phyloP scores from a whole-genome alignment of 495 filamentous ascomycete genomes.

The Xylaria bambusicola region DNA sequence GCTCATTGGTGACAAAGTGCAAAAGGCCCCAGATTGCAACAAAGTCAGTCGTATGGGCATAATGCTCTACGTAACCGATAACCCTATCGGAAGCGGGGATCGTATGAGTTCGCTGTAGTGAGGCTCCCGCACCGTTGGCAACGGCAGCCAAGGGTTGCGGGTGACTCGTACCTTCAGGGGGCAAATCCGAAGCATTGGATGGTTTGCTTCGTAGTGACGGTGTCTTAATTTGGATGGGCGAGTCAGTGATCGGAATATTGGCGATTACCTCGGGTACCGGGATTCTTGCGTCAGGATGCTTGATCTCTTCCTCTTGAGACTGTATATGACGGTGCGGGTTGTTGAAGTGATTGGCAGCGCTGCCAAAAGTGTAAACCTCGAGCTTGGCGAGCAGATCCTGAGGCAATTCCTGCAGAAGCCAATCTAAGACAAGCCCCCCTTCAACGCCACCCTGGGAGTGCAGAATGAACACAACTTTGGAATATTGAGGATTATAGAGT shows the following conservation, averaged over 20 bases:
- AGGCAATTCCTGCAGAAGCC: constrained; percentile 74
- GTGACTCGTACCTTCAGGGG: constrained; percentile 9
- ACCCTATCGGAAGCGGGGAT: constrained; percentile 40
- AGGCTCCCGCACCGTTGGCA: constrained; percentile 13
- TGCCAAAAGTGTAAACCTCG: constrained; percentile 86
- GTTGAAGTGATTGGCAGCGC: constrained; percentile 86
- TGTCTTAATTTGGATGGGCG: constrained; percentile 24
- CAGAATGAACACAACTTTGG: constrained; percentile 74
- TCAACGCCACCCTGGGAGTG: constrained; percentile 86
- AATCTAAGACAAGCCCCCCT: constrained; percentile 72
- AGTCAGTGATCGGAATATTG: constrained; percentile 27
- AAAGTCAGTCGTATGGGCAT: constrained; percentile 74
- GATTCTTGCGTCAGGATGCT: constrained; percentile 17
- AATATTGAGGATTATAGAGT: constrained; percentile 58
- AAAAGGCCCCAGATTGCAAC: constrained; percentile 77
- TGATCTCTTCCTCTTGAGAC: constrained; percentile 28
- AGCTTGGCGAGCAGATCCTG: constrained; percentile 66
- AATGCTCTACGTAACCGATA: constrained; percentile 81
- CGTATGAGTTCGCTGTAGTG: constrained; percentile 17
- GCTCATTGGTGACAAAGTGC: constrained; percentile 56
- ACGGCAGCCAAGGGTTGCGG: constrained; percentile 14
- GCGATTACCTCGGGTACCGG: constrained; percentile 18
- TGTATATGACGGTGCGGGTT: constrained; percentile 61
- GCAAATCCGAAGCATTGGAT: constrained; percentile 20
- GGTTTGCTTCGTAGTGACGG: constrained; percentile 16